Base-by-base conservation (phyloP, 2,329 filamentous ascomycete genomes). In the Lachnellula occidentalis region DNA sequence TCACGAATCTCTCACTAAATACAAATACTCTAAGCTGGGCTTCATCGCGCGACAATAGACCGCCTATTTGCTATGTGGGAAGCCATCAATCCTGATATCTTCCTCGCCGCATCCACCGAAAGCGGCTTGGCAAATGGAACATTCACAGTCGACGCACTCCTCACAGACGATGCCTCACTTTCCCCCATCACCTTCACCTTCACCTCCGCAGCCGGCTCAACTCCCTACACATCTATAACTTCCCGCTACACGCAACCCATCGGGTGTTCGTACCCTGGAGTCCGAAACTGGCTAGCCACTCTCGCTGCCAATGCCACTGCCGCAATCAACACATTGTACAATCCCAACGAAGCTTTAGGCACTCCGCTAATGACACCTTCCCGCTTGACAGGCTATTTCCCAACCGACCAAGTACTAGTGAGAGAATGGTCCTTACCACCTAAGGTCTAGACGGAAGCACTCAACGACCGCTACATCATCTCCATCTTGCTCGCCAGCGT, bases 291-390 rank as follows among this genome's bases (percentile, higher is more conserved):
- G 58, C 48, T 50, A 11, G 50, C 49, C 12, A 75, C 84, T 37
- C 22, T 90, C 45, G 75, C 77, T 34, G 78, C 78, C 55, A 85
- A 86, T 61, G 74, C 90, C 34, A 78, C 81, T 37, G 77, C 81
- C 0, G 78, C 83, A 6, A 78, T 88, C 12, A 76, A 81, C 54
- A 74, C 70, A 0, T 69, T 91, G 66, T 78, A 78, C 60, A 60
- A 60, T 34, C 56, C 58, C 2, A 43, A 15, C 17, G 47, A 47
- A 1, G 27, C 46, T 0, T 49, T 50, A 15, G 19, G 42, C 39
- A 52, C 45, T 6, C 48, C 48, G 17, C 15, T 37, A 51, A 14
- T 31, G 51, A 27, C 54, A 31, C 21, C 21, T 55, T 5, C 21
- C 39, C n/a, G 42, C 36, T 24, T 6, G 4, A 5, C 24, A 6